Percentiles rank a stretch among this genome's conserved stretches.
Conservation (phyloP, 257 asterid species). For the Scutellaria galericulata region DNA sequence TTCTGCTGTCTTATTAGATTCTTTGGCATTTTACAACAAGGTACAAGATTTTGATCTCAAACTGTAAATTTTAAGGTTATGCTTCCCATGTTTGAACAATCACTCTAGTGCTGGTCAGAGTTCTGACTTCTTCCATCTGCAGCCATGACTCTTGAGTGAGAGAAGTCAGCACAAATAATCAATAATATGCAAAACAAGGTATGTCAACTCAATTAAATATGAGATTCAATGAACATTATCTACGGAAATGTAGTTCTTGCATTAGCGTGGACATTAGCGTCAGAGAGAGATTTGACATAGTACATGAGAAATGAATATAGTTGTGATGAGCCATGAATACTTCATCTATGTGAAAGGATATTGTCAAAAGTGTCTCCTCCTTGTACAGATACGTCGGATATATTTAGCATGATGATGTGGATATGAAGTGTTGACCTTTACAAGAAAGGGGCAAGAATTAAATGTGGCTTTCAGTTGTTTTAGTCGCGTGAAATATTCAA, state of each 20-base stretch:
- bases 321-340: conserved; percentile 34
- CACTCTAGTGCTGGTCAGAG: conserved; percentile 26
- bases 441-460: conserved; percentile 41
- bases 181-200: neutral
- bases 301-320: conserved; percentile 27
- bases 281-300: conserved; percentile 27
- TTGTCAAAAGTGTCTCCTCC: conserved; percentile 56
- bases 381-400: conserved; percentile 42
- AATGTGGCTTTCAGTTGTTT: conserved; percentile 26
- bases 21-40: neutral
- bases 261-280: conserved; percentile 31
- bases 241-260: conserved; percentile 25
- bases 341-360: conserved; percentile 43
- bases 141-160: conserved; percentile 34
- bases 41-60: conserved; percentile 5
- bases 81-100: conserved; percentile 48
- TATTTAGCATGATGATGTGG: conserved; percentile 26
- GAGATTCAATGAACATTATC: conserved; percentile 30
- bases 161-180: conserved; percentile 22
- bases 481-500: conserved; percentile 27
- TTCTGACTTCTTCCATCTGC: conserved; percentile 56
- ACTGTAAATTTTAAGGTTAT: conserved; percentile 31
- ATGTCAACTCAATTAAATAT: conserved; percentile 27
- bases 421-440: conserved; percentile 46
- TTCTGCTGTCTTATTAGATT: neutral